A percentile compares a stretch with the other conserved stretches of the same genome.
Evolutionary conservation across 2,329 filamentous ascomycete species (phyloP).

Genomic region (Alternaria arbusti): DNA sequence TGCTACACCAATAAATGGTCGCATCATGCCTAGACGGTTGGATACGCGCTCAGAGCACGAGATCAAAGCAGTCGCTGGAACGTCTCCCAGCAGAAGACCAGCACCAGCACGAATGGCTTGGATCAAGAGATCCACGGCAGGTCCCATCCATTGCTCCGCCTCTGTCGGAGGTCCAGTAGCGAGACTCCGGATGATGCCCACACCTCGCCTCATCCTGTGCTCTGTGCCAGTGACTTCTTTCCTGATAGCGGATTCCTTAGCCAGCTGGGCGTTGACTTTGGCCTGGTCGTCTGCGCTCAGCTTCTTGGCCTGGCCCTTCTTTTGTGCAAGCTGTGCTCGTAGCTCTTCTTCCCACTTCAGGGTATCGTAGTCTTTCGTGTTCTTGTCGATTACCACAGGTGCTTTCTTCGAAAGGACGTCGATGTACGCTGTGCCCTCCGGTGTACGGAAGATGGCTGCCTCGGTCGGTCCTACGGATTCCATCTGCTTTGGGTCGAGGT

Average conservation of each 20-base stretch:
- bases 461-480: conserved; percentile 81
- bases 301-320: conserved; percentile 91
- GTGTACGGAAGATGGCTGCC: conserved; percentile 89
- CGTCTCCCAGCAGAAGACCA: conserved; percentile 79
- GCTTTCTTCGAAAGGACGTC: conserved; percentile 89
- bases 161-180: conserved; percentile 89
- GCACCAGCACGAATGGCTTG: conserved; percentile 80
- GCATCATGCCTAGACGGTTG: conserved; percentile 73
- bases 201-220: conserved; percentile 76
- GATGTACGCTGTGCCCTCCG: conserved; percentile 85
- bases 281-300: conserved; percentile 85
- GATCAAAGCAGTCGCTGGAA: conserved; percentile 78
- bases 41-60: conserved; percentile 78
- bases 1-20: conserved; percentile 85
- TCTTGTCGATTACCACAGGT: conserved; percentile 79
- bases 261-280: conserved; percentile 89
- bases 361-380: conserved; percentile 92
- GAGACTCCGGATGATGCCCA: conserved; percentile 83
- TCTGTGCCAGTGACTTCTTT: conserved; percentile 72
- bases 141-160: conserved; percentile 84
- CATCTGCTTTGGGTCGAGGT: conserved; percentile 75
- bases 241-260: conserved; percentile 83
- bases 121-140: conserved; percentile 76
- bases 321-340: conserved; percentile 83
- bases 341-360: conserved; percentile 97